phyloP scores from a whole-genome alignment of 1,284 basidiomycete genomes.

The Ceratobasidium sp. region DNA sequence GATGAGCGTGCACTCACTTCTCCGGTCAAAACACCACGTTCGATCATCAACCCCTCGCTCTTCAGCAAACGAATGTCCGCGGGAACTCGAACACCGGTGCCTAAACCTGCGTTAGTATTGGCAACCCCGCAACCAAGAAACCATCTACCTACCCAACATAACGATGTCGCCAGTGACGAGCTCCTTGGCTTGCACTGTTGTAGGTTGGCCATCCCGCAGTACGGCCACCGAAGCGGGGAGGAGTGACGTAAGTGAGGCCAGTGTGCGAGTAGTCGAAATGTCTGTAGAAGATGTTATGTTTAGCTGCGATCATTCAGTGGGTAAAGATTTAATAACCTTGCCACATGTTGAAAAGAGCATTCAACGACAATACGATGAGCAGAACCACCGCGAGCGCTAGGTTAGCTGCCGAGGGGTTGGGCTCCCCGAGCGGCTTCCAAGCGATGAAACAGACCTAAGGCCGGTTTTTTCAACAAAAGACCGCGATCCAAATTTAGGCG shows the following conservation, averaged over 20 bases:
- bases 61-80: conserved; percentile 35
- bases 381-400: conserved; percentile 63
- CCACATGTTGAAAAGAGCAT: conserved; percentile 63
- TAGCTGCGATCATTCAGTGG: background rate
- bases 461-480: conserved; percentile 27
- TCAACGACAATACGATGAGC: conserved; percentile 61
- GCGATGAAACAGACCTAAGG: conserved; percentile 23
- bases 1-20: conserved; percentile 55
- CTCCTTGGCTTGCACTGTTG: conserved; percentile 81
- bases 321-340: conserved; percentile 55
- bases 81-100: conserved; percentile 60
- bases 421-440: conserved; percentile 63
- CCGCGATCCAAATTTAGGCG: conserved; percentile 61
- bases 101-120: conserved; percentile 51
- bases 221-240: conserved; percentile 60
- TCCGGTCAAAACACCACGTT: conserved; percentile 72
- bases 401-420: conserved; percentile 60
- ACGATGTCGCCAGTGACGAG: conserved; percentile 92
- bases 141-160: conserved; percentile 63
- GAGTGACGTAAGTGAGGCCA: conserved; percentile 62
- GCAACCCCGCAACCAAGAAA: background rate
- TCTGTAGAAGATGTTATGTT: conserved; percentile 51
- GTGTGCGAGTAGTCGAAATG: conserved; percentile 59
- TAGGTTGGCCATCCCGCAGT: conserved; percentile 83
- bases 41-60: conserved; percentile 62